Conservation (phyloP, 1,139 yeast species). For the Yamadazyma conglobata region DNA sequence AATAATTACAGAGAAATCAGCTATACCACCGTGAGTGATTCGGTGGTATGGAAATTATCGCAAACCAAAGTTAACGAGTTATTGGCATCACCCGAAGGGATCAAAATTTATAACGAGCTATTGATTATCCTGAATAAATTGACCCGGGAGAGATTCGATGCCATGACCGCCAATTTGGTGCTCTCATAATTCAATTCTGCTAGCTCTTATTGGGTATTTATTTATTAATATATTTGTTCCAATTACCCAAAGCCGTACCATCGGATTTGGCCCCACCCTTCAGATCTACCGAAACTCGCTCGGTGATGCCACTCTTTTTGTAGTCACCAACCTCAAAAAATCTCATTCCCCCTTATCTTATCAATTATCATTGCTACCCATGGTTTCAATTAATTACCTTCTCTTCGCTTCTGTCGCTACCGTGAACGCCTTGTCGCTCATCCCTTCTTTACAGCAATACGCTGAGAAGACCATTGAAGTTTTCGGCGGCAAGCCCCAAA, state of each 20-base stretch:
- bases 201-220: not conserved
- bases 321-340: no score
- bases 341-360: not conserved
- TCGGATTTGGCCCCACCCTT: no score
- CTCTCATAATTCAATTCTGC: constrained; percentile 32
- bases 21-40: constrained; percentile 50
- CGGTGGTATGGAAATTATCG: constrained; percentile 72
- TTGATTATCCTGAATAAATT: constrained; percentile 61
- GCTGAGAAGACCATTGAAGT: constrained; percentile 19
- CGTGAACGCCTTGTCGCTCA: constrained; percentile 23
- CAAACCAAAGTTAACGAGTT: constrained; percentile 42
- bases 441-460: constrained; percentile 18
- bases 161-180: constrained; percentile 65
- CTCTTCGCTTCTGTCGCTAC: constrained; percentile 16
- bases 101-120: constrained; percentile 65
- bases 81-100: constrained; percentile 39
- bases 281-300: no score
- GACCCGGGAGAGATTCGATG: constrained; percentile 70
- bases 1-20: constrained; percentile 39
- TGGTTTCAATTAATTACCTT: constrained; percentile 28
- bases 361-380: no score
- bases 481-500: constrained; percentile 8
- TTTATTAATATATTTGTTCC: no score
- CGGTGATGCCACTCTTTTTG: not conserved
- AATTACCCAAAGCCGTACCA: no score